Evolutionary conservation across 805 yeast genomes (phyloP), one percentile per base, ranked within the genome.

Genomic region (Candida endomychidarum): DNA sequence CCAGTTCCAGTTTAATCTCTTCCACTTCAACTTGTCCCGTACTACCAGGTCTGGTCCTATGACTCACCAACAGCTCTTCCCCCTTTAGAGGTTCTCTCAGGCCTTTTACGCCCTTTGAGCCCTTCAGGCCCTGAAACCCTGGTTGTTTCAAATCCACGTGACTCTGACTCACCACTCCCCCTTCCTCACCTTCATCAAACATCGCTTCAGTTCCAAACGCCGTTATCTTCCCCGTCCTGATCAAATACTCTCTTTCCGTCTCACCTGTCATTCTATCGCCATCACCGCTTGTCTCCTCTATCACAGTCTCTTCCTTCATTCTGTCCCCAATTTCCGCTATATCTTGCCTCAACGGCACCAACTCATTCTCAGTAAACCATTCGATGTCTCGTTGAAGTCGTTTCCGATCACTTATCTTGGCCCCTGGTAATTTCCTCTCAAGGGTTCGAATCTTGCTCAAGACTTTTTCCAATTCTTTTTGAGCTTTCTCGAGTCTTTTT

Each of bases 221-320:
- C 0, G 99, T 93, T 41, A 89, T 78, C 57, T 88, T 81, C 20
- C 99, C 99, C 0, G 91, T 90, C 48, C 99, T 72, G 0, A 93
- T 77, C 45, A 93, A 68, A 54, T 62, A 90, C 37, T 90, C 97
- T 41, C 78, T 78, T 53, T 84, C 85, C 0, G 88, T 63, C 54
- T 93, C 98, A n/a, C 77, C 85, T 0, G 84, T 79, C 5, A 75
- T 67, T 47, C 72, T 67, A 3, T 64, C 75, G 14, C 29, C 34
- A 24, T 64, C 75, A n/a, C 29, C 34, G 19, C 28, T 18, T 4
- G 14, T 20, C 12, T 50, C 42, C 1, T 44, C 53, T 0, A 55
- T 8, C 43, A 52, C 4, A 42, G 45, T 2, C 40, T 25, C 51
- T 40, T 61, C 62, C 41, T 42, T 61, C 57, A 49, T 83, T 34